phyloP scores from a whole-genome alignment of 2,329 filamentous ascomycete species.

The Aspergillus latus region DNA sequence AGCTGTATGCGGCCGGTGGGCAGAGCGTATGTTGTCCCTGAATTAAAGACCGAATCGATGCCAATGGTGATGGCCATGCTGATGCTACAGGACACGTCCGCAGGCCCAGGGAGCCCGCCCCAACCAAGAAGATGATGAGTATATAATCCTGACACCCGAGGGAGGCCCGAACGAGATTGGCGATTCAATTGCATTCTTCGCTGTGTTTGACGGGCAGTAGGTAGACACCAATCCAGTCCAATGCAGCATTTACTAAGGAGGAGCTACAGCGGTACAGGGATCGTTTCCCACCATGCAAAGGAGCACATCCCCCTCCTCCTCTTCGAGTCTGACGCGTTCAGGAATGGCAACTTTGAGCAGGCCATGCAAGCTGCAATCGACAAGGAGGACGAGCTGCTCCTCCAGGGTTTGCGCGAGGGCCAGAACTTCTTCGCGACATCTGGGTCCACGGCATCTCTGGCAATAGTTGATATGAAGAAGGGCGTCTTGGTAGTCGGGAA shows the following conservation, averaged over 20 bases:
- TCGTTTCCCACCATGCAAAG: constrained; percentile 6
- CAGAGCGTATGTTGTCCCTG: background rate
- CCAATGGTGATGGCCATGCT: background rate
- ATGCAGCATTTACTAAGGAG: background rate
- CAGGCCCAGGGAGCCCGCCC: constrained; percentile 12
- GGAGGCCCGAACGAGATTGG: background rate
- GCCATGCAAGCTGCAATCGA: constrained; percentile 8
- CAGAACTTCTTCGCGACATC: constrained; percentile 7
- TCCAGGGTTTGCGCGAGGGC: constrained; percentile 5
- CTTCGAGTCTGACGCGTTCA: background rate
- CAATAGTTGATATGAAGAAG: constrained; percentile 5
- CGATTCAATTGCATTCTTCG: constrained; percentile 9
- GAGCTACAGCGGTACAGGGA: constrained; percentile 3
- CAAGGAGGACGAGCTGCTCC: constrained; percentile 2
- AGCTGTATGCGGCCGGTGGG: background rate
- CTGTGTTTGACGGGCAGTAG: constrained; percentile 15
- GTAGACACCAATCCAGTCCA: background rate
- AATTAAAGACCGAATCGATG: background rate
- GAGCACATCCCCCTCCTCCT: constrained; percentile 1
- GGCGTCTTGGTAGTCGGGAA: constrained; percentile 13
- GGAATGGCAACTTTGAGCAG: background rate
- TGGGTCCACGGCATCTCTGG: constrained; percentile 11
- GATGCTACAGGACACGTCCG: background rate
- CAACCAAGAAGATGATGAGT: constrained; percentile 10
- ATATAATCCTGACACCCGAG: background rate